phyloP scores from a whole-genome alignment of 1,284 basidiomycete species.

The Ceratobasidium sp. region DNA sequence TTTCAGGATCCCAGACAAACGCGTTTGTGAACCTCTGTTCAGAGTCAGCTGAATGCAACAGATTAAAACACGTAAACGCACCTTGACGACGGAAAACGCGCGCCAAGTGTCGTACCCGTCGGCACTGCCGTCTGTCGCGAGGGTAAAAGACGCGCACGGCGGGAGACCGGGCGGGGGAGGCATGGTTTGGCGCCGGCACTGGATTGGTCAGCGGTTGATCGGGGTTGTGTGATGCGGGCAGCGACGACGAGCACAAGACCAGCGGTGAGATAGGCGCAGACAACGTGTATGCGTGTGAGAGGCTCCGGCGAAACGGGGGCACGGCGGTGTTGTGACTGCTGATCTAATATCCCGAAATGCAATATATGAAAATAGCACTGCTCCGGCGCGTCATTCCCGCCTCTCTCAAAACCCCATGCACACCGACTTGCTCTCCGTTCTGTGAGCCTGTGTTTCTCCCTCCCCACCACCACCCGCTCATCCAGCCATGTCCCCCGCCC shows the following conservation, averaged over 20 bases:
- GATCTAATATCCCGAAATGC: slow-evolving; percentile 16
- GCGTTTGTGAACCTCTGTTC: slow-evolving; percentile 34
- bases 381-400: slow-evolving; percentile 5
- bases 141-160: not conserved
- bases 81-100: slow-evolving; percentile 17
- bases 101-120: slow-evolving; percentile 18
- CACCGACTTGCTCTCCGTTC: not conserved
- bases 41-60: not conserved
- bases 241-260: not conserved
- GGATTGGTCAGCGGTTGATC: not conserved
- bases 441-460: not conserved
- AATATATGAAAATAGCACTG: slow-evolving; percentile 19
- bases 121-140: not conserved
- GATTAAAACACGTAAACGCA: not conserved
- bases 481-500: slow-evolving; percentile 8
- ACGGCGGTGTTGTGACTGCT: slow-evolving; percentile 11
- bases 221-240: not conserved
- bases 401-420: slow-evolving; percentile 11
- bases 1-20: slow-evolving; percentile 19
- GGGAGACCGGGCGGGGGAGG: slow-evolving; percentile 7
- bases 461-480: not conserved
- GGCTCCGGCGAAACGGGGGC: not conserved
- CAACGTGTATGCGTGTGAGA: not conserved
- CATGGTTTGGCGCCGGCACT: slow-evolving; percentile 20
- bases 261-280: not conserved